Conservation (phyloP, 192 early-diverging fungal species). For the Linderina pennispora region DNA sequence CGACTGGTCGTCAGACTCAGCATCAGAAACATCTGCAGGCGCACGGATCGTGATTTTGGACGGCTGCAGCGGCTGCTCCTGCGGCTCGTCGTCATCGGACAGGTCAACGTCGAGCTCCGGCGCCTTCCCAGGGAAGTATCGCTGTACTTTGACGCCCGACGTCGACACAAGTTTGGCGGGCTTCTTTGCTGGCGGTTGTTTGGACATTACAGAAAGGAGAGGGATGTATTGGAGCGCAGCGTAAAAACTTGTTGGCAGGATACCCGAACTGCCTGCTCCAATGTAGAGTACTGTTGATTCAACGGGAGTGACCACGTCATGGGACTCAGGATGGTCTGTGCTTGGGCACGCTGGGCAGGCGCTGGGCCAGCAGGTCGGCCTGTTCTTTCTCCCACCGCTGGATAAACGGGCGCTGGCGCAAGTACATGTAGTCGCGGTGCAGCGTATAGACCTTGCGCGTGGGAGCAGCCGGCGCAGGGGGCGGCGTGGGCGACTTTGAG, state of each 20-base stretch:
- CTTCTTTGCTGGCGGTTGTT: conserved; percentile 3
- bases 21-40: not conserved
- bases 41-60: too few relatives aligned
- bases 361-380: conserved; percentile 6
- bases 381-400: conserved; percentile 18
- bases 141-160: conserved; percentile 25
- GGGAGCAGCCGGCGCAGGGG: not conserved
- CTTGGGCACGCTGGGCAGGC: conserved; percentile 15
- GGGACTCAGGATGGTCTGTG: too few relatives aligned
- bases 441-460: conserved; percentile 4
- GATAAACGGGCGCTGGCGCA: conserved; percentile 23
- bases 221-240: not conserved
- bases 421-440: conserved; percentile 21
- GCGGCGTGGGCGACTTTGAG: too few relatives aligned
- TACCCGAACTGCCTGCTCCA: too few relatives aligned
- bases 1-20: conserved; percentile 10
- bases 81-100: conserved; percentile 29
- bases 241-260: too few relatives aligned
- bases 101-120: conserved; percentile 10
- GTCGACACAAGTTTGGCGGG: conserved; percentile 13
- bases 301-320: too few relatives aligned
- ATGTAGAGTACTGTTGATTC: too few relatives aligned
- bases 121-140: conserved; percentile 46
- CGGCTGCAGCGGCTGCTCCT: too few relatives aligned
- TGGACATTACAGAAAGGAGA: conserved; percentile 1